Conservation (phyloP, 768 basidiomycete genomes). For the Termitomyces sp. region DNA sequence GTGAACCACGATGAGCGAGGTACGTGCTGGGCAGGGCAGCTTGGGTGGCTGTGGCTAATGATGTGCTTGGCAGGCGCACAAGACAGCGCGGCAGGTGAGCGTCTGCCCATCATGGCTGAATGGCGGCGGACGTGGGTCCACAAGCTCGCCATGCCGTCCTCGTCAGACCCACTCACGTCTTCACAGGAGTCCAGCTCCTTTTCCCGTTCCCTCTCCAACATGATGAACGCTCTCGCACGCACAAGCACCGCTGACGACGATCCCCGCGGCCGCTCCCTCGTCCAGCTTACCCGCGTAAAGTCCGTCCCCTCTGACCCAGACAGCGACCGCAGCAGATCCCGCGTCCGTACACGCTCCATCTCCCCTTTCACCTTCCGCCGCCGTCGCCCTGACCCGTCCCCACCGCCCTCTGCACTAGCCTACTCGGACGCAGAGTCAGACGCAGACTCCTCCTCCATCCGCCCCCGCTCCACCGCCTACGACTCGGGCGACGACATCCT, state of each 20-base stretch:
- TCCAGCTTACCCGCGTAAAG: slow-evolving; percentile 31
- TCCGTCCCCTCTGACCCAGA: slow-evolving; percentile 15
- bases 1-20: not conserved
- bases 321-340: slow-evolving; percentile 43
- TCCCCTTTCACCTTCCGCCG: slow-evolving; percentile 79
- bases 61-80: not conserved
- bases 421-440: slow-evolving; percentile 62
- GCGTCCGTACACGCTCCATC: slow-evolving; percentile 53
- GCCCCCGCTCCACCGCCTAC: slow-evolving; percentile 52
- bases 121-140: slow-evolving; percentile 30
- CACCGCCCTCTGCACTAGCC: slow-evolving; percentile 48
- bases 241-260: slow-evolving; percentile 26
- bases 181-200: slow-evolving; percentile 39
- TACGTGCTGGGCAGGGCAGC: not conserved
- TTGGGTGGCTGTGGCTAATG: not conserved
- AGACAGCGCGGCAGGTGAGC: slow-evolving; percentile 1
- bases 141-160: slow-evolving; percentile 25
- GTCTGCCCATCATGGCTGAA: slow-evolving; percentile 15
- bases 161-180: slow-evolving; percentile 16
- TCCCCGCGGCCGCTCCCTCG: slow-evolving; percentile 46
- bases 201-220: slow-evolving; percentile 57
- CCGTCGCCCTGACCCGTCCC: slow-evolving; percentile 54
- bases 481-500: slow-evolving; percentile 63
- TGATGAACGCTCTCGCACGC: slow-evolving; percentile 67
- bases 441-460: slow-evolving; percentile 42